Base-by-base conservation (phyloP, 345 rosid species). In the Cardamine resedifolia region DNA sequence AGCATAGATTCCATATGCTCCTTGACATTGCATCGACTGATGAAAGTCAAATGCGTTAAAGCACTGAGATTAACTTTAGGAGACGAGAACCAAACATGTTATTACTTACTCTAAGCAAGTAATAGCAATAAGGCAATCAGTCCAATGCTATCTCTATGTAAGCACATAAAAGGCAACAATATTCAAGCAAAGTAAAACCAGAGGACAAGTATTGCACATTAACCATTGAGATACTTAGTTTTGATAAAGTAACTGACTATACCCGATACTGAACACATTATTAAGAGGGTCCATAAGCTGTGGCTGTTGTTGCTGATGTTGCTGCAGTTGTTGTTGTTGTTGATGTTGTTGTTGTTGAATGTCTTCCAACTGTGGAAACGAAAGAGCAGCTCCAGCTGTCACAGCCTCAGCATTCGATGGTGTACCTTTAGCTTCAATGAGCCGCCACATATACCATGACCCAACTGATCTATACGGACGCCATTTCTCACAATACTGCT, bases 381-480 rank as follows among this genome's bases (percentile, higher is more conserved):
- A 83, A 81, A 88, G 33, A 31, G 79, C 72, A 71, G 77, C 74
- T 72, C 84, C 80, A 2, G 88, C 76, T 1, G 86, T 85, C 62
- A 86, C 83, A 1, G 88, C 85, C 3, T 79, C 83, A 0, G 90
- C 91, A 83, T 83, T 87, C 0, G 90, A 80, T 55, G 98, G 87
- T 0, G 91, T 47, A 48, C 90, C 88, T 59, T 86, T 95, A 11
- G 88, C 60, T 80, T 92, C 96, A 72, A 84, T 80, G 39, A 85
- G 84, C 85, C 99, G 81, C 98, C 97, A 90, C 50, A 95, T 77
- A 67, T 91, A 95, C 98, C 97, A 92, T 0, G 98, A 84, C 9
- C 86, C 99, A 12, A 95, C 98, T 0, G 98, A 95, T 71, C 97
- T 80, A n/a, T 95, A 95, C 0, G 98, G 97, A 79, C 96, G 88